Percentiles rank a stretch among this genome's conserved stretches.
Conservation (phyloP, 2,329 filamentous ascomycete species). For the Tolypocladium tundrense region DNA sequence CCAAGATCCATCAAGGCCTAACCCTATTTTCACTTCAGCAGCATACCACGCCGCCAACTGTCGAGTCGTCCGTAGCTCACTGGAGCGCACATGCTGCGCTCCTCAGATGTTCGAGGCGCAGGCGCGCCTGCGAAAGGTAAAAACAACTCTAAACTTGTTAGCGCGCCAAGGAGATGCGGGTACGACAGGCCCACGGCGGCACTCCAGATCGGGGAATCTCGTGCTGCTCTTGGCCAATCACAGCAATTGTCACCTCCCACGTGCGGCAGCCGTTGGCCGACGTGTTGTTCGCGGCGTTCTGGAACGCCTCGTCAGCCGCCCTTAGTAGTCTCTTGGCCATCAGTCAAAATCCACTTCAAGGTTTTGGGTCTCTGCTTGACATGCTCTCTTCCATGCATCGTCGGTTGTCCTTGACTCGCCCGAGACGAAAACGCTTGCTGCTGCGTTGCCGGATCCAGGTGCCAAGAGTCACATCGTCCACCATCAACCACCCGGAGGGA, state of each 20-base stretch:
- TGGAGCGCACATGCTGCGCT: background rate
- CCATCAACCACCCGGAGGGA: background rate
- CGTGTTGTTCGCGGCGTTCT: background rate
- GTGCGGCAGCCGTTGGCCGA: background rate
- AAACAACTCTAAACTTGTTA: background rate
- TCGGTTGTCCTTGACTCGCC: background rate
- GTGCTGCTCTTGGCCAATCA: background rate
- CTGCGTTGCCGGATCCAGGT: background rate
- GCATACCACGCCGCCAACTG: too few species aligned
- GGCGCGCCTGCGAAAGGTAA: background rate
- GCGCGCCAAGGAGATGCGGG: background rate
- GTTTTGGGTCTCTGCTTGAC: background rate
- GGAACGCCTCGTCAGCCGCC: background rate
- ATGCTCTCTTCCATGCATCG: background rate
- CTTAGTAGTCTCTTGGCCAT: background rate
- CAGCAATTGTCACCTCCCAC: background rate
- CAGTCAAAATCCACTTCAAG: background rate
- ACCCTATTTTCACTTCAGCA: background rate
- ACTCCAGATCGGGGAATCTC: background rate
- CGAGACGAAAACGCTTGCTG: background rate
- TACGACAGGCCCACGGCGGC: background rate
- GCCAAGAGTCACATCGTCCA: background rate
- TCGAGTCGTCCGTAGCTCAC: background rate
- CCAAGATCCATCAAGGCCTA: background rate
- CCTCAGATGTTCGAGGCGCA: background rate